Evolutionary conservation across 495 filamentous ascomycete genomes (phyloP).

Genomic region (Aspergillus taichungensis): DNA sequence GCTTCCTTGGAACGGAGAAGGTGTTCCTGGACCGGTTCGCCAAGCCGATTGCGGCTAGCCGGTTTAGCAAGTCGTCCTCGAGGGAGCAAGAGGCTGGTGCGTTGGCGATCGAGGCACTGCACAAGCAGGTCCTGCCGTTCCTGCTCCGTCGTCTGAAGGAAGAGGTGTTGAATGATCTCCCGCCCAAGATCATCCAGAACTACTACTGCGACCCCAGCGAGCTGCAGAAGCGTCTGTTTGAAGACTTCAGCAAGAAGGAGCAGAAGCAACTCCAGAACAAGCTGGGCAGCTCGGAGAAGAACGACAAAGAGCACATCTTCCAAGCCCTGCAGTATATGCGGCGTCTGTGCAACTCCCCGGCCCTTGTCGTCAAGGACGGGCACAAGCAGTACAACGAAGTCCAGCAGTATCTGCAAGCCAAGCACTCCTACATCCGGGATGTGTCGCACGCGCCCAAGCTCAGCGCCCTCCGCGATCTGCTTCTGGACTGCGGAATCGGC

Average conservation of each 20-base stretch:
- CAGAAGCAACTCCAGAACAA: slow-evolving; percentile 71
- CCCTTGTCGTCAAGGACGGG: slow-evolving; percentile 85
- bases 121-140: slow-evolving; percentile 97
- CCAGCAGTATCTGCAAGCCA: slow-evolving; percentile 59
- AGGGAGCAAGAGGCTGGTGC: slow-evolving; percentile 98
- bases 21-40: slow-evolving; percentile 96
- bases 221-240: slow-evolving; percentile 87
- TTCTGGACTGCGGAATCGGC: slow-evolving; percentile 94
- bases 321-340: slow-evolving; percentile 99
- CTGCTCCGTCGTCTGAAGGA: slow-evolving; percentile 93
- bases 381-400: slow-evolving; percentile 87
- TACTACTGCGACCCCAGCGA: slow-evolving; percentile 99
- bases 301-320: slow-evolving; percentile 97
- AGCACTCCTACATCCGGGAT: slow-evolving; percentile 69
- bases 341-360: slow-evolving; percentile 95
- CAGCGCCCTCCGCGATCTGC: slow-evolving; percentile 74
- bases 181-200: slow-evolving; percentile 97
- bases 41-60: slow-evolving; percentile 90
- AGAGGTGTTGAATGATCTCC: slow-evolving; percentile 91
- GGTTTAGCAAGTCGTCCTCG: slow-evolving; percentile 91
- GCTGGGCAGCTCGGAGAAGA: slow-evolving; percentile 69
- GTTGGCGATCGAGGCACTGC: slow-evolving; percentile 88
- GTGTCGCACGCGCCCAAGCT: slow-evolving; percentile 87
- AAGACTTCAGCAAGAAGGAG: slow-evolving; percentile 91
- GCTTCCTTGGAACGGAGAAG: slow-evolving; percentile 96